phyloP scores from a whole-genome alignment of 768 basidiomycete genomes.

The Gelatoporia subvermispora region DNA sequence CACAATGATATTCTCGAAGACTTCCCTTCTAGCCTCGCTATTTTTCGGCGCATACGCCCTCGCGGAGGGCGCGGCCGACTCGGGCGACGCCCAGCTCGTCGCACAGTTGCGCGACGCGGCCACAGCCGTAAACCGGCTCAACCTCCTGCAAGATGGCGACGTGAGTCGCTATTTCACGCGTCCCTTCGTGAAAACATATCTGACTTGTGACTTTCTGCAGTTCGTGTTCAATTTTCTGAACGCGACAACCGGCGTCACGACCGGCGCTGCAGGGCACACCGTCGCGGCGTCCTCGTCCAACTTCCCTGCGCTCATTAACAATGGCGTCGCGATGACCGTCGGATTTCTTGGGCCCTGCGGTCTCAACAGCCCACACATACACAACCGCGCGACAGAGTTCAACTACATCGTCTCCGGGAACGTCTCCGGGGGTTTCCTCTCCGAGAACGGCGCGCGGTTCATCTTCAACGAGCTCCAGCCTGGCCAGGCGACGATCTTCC shows the following conservation, averaged over 20 bases:
- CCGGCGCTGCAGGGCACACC: slow-evolving; percentile 22
- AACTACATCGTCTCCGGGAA: slow-evolving; percentile 25
- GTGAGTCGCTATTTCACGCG: no score
- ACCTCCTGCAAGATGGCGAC: slow-evolving; percentile 14
- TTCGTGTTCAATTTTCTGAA: slow-evolving; percentile 26
- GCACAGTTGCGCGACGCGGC: slow-evolving; percentile 16
- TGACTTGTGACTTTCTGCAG: slow-evolving; percentile 8
- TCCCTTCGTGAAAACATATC: neutral
- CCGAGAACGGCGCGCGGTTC: slow-evolving; percentile 27
- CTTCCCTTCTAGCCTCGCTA: slow-evolving; percentile 4
- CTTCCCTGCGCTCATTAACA: slow-evolving; percentile 25
- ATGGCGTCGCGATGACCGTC: slow-evolving; percentile 23
- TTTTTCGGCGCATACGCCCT: neutral
- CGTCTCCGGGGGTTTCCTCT: slow-evolving; percentile 20
- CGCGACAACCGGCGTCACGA: slow-evolving; percentile 7
- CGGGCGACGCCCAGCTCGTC: slow-evolving; percentile 5
- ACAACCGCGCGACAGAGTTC: slow-evolving; percentile 31
- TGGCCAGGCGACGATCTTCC: slow-evolving; percentile 22
- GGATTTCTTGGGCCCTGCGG: slow-evolving; percentile 27
- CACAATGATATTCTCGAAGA: no score
- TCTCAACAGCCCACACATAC: slow-evolving; percentile 32
- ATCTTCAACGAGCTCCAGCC: slow-evolving; percentile 19
- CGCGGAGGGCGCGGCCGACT: neutral
- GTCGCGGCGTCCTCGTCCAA: slow-evolving; percentile 19
- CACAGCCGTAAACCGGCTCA: slow-evolving; percentile 13